Evolutionary conservation across 371 early-diverging fungal species (phyloP).

Genomic region (Blyttiomyces sp.): DNA sequence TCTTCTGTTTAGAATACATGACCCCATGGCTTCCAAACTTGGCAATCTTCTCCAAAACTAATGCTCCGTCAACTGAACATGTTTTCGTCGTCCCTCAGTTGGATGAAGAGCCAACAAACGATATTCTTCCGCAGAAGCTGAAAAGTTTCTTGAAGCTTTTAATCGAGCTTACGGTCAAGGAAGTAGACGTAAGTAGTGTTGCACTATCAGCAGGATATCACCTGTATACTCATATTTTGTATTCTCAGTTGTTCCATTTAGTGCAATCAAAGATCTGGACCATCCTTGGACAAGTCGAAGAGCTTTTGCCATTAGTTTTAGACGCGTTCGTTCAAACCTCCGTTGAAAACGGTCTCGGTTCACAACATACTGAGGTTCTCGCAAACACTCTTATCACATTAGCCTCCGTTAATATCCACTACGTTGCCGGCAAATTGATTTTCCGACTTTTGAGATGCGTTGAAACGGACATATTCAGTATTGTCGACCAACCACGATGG

Average conservation of each 20-base stretch:
- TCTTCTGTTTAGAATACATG: constrained; percentile 84
- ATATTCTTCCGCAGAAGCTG: constrained; percentile 43
- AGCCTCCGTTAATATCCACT: constrained; percentile 68
- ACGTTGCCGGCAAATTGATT: constrained; percentile 71
- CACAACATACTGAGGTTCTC: constrained; percentile 77
- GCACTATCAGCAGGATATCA: not conserved
- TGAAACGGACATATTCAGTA: constrained; percentile 57
- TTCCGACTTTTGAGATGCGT: constrained; percentile 64
- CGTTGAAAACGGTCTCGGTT: constrained; percentile 75
- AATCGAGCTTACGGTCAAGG: constrained; percentile 80
- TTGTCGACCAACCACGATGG: constrained; percentile 76
- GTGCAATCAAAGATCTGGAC: constrained; percentile 87
- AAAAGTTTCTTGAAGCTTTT: constrained; percentile 72
- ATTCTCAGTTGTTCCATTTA: constrained; percentile 64
- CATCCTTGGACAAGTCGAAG: constrained; percentile 73
- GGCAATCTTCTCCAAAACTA: constrained; percentile 35
- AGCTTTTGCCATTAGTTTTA: constrained; percentile 74
- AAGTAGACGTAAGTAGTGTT: constrained; percentile 59
- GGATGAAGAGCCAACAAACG: not conserved
- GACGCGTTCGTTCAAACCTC: constrained; percentile 78
- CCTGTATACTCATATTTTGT: constrained; percentile 1
- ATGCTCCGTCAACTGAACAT: not conserved
- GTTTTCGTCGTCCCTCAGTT: not conserved
- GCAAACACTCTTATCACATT: constrained; percentile 85
- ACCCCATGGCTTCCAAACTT: constrained; percentile 86